Base-by-base conservation (phyloP, 495 filamentous ascomycete species). In the Hyaloscypha hepaticicola region DNA sequence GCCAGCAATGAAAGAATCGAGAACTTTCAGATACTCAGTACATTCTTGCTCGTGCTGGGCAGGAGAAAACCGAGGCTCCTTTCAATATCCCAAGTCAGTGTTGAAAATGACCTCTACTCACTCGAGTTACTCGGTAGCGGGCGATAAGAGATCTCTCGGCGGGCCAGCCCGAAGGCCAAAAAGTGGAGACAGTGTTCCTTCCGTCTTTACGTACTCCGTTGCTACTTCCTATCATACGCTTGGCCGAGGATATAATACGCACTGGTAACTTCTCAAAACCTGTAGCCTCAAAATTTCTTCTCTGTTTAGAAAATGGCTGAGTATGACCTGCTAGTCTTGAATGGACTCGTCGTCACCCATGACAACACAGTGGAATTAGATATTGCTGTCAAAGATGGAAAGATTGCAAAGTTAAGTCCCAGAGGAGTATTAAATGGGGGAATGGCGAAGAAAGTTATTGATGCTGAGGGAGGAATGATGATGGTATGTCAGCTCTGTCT, bases 371-470 rank as follows among this genome's bases (percentile, higher is more conserved):
- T 74, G 3, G 74, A 78, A 28, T 75, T 71, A 58, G 82, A 86
- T 69, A 80, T 86, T 64, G 83, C 76, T 58, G 75, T 85, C 67
- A 79, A 76, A 56, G 73, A 78, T 73, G 82, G 80, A 38, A 85
- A 82, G 72, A 80, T 85, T 64, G 73, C 68, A 12, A 75, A 80
- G 29, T 65, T 86, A 28, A 75, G 75, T 41, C 75, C 74, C 11
- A 72, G 68, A 49, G 76, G 76, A 12, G 68, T 51, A 16, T 71
- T 78, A 31, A 66, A 51, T 8, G 67, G 33, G 34, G 65, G 72
- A 9, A 63, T 48, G 27, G 69, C 74, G 50, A 71, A 63, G 52
- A 77, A 66, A 48, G 72, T 69, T 12, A 81, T 83, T 65, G 79
- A 82, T 73, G 81, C 79, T 14, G 70, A 79, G 64, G 80, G 79